Base-by-base conservation (phyloP, 768 basidiomycete genomes). In the Ramaria rubella region DNA sequence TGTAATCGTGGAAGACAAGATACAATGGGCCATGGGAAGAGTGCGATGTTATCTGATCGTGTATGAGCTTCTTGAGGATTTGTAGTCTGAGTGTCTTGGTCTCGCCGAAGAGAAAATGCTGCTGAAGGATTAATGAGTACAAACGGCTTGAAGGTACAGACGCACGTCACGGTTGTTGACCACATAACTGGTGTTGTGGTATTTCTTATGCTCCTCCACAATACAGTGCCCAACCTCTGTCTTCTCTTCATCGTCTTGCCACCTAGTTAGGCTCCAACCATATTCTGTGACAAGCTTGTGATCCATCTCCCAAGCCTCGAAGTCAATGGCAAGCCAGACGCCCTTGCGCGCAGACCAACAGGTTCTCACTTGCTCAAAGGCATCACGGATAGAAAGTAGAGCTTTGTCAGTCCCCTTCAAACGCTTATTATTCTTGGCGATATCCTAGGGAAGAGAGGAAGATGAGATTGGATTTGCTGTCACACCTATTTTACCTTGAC, bases 241-340 rank as follows among this genome's bases (percentile, higher is more conserved):
- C 31, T 55, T 29, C 64, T 73, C 74, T 40, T 72, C 42, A 4
- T 76, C 82, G 24, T 77, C 71, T 49, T 79, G 71, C 81, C 84
- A 90, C 8, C 70, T 73, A 29, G 84, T 62, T 8, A 73, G 64
- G 62, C 82, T 81, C 77, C 81, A 92, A n/a, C 92, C 92, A 62
- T 90, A 86, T 66, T 94, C 92, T 24, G 87, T 90, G 60, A 92
- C 73, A 21, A 84, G 59, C 1, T 72, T 78, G 63, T 90, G 86
- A 42, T 90, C 87, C 40, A 69, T 68, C 65, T 94, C 91, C 89
- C 89, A 93, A 17, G 78, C 81, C 69, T 93, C 91, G 60, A 93
- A 85, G 67, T 93, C 91, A 50, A 92, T 69, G 15, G 89, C 81
- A 64, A 80, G 80, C 86, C 88, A 92, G 4, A 80, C 78, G 40